Evolutionary conservation across 2,329 filamentous ascomycete species (phyloP).

Genomic region (Phyllachora maydis): DNA sequence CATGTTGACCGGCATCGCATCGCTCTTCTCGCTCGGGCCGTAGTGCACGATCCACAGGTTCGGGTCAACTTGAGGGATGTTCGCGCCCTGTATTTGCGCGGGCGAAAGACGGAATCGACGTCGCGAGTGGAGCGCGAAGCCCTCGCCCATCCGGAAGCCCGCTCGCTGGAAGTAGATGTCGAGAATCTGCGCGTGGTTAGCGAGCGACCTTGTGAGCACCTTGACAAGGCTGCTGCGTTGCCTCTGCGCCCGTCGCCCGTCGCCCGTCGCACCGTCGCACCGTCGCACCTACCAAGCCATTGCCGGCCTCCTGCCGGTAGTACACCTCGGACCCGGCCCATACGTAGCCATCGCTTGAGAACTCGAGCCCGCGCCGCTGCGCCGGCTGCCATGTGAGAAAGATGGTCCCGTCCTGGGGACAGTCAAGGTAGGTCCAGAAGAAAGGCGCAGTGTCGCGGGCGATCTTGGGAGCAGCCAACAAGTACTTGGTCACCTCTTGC

Average conservation of each 20-base stretch:
- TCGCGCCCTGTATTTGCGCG: constrained; percentile 47
- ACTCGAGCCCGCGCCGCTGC: constrained; percentile 47
- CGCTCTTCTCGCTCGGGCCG: constrained; percentile 50
- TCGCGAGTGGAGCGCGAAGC: constrained; percentile 54
- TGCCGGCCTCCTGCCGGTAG: constrained; percentile 52
- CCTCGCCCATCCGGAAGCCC: constrained; percentile 62
- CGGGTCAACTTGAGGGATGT: constrained; percentile 52
- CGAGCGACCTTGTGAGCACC: too few species aligned
- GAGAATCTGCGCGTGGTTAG: too few species aligned
- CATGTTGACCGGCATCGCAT: constrained; percentile 48
- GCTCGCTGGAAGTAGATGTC: constrained; percentile 72
- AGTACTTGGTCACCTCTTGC: constrained; percentile 63
- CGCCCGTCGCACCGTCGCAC: too few species aligned
- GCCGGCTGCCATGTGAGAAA: constrained; percentile 79
- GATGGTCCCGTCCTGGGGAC: constrained; percentile 62
- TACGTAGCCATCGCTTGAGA: constrained; percentile 79
- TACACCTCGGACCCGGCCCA: constrained; percentile 70
- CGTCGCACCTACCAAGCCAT: constrained; percentile 36
- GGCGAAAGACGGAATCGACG: constrained; percentile 70
- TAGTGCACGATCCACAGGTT: constrained; percentile 88
- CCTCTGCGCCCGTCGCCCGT: too few species aligned
- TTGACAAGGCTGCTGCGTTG: too few species aligned
- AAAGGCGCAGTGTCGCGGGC: constrained; percentile 71
- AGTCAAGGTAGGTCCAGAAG: constrained; percentile 81
- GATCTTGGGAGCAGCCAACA: constrained; percentile 67